Evolutionary conservation across 2,329 filamentous ascomycete genomes (phyloP), one percentile per base, ranked within the genome.

Genomic region (Aspergillus sp.): DNA sequence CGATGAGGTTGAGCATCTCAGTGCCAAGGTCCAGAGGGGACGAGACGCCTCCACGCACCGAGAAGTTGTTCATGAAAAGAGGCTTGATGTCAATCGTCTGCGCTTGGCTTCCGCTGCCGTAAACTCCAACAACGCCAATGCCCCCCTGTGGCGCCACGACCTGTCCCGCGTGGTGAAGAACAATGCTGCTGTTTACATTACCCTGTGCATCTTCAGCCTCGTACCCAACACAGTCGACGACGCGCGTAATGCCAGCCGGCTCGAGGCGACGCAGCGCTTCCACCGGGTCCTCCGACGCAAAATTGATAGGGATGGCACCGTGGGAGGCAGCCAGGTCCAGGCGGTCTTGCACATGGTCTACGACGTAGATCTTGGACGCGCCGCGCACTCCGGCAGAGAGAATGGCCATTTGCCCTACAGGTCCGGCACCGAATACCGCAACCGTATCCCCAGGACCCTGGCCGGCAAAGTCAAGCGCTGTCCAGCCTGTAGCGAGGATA

Each of bases 151-250:
- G 45, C 11, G 45, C 27, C 2, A 27, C 33, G 3, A 48, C 45
- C 17, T 48, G 11, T 1, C 33, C 15, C 1, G 20, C 3, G 4
- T 48, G 45, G 6, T 27, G 24, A 27, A 48, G 5, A 1, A 27
- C 33, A 19, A 48, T 48, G 1, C 45, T 27, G 2, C 24, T 17
- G 12, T 48, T n/a, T 3, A 48, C 27, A 17, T 8, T 27, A 13
- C 45, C 45, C 11, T 24, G 33, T 1, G 45, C 78, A 13, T 48
- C 77, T 1, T 85, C 81, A 8, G 86, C 86, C 64, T 89, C 85
- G 66, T 88, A 89, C 0, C 86, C 86, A 0, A 89, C 86, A 13
- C 84, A 83, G 71, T 89, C 86, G 0, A 89, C 83, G 1, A 83
- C 82, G 6, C 86, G 77, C 61, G 88, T 85, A 2, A 88, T 84